Conservation (phyloP, 2,329 filamentous ascomycete genomes). For the Fusarium miscanthi region DNA sequence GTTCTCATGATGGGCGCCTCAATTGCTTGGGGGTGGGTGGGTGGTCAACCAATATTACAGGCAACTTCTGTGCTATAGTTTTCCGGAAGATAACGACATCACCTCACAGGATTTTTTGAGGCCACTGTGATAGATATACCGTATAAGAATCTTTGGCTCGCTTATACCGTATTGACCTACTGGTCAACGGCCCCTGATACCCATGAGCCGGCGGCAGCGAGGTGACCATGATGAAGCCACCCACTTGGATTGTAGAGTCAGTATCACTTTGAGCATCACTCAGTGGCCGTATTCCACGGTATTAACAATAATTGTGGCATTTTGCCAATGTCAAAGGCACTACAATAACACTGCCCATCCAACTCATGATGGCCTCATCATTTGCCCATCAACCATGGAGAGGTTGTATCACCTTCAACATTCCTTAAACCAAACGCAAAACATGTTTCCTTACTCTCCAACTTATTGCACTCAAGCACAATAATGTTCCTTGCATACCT, state of each 20-base stretch:
- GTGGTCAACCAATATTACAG: neutral
- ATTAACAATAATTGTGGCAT: neutral
- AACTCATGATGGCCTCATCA: slow-evolving; percentile 12
- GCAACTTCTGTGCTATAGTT: neutral
- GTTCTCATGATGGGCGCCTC: neutral
- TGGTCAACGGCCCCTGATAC: neutral
- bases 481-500: neutral
- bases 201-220: neutral
- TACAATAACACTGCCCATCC: neutral
- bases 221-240: slow-evolving; percentile 14
- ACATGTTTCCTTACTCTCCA: neutral
- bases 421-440: neutral
- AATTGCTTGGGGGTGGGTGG: neutral
- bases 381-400: neutral
- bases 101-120: neutral
- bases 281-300: no score
- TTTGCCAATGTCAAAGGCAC: neutral
- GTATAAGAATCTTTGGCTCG: neutral
- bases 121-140: neutral
- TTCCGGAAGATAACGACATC: neutral
- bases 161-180: neutral
- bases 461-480: neutral
- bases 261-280: neutral
- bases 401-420: neutral
- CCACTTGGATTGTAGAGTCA: neutral